Evolutionary conservation across 495 filamentous ascomycete genomes (phyloP).

Genomic region (Aspergillus coremiiformis): DNA sequence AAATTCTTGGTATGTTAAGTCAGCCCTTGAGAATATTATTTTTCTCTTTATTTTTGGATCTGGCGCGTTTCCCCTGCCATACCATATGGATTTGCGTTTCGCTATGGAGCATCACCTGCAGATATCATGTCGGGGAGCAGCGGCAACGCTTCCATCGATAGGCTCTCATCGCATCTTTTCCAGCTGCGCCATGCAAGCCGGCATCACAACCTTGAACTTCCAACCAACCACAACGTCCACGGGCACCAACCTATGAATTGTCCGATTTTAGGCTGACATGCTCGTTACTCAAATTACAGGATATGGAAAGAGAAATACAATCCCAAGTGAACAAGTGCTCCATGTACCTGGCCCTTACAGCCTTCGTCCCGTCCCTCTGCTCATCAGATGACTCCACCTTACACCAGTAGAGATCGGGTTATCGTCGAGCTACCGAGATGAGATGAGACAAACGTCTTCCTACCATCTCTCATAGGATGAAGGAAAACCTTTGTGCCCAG

Average conservation of each 20-base stretch:
- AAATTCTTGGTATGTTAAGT: conserved; percentile 78
- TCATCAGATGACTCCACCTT: background rate
- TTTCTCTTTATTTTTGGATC: conserved; percentile 3
- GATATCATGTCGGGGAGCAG: conserved; percentile 13
- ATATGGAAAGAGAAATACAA: conserved; percentile 97
- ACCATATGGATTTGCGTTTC: conserved; percentile 5
- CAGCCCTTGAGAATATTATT: background rate
- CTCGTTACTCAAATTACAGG: conserved; percentile 43
- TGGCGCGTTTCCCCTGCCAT: background rate
- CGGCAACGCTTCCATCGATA: conserved; percentile 14
- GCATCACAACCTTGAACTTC: conserved; percentile 6
- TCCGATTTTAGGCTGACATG: conserved; percentile 15
- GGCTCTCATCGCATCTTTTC: conserved; percentile 18
- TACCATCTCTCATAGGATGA: no score
- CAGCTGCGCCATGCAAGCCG: conserved; percentile 19
- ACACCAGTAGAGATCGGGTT: no score
- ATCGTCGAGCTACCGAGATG: no score
- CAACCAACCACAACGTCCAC: conserved; percentile 16
- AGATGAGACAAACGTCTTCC: no score
- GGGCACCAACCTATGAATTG: background rate
- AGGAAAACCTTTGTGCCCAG: no score
- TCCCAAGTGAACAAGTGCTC: conserved; percentile 43
- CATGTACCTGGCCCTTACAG: background rate
- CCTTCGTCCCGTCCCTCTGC: background rate
- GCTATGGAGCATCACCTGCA: conserved; percentile 18